Base-by-base conservation (phyloP, 306 rosid genomes). In the Calophaca sinica region DNA sequence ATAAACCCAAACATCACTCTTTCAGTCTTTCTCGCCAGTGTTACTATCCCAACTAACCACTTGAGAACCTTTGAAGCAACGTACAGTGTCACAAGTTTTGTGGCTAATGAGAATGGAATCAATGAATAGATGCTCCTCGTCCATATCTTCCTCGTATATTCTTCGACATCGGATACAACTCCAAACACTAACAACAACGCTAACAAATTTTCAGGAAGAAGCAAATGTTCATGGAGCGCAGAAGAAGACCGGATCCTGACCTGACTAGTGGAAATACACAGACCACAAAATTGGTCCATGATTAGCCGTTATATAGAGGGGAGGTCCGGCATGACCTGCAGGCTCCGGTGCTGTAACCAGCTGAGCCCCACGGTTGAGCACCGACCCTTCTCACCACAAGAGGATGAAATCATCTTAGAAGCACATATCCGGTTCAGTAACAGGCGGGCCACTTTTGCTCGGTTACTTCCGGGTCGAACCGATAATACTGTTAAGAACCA, bases 311-410 rank as follows among this genome's bases (percentile, higher is more conserved):
- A 81, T 64, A 80, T 90, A 7, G 83, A 87, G 44, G 96, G 96
- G 0, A 83, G 98, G 50, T 93, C 98, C 0, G 96, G 96, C 4
- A 93, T 90, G 83, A 90, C 94, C 0, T 93, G 98, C 80, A 79
- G 96, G 61, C 93, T 93, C 0, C 70, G 96, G 31, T 93, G 98
- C 96, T 93, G 96, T 42, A 93, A 93, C 77, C 98, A 93, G 84
- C 83, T 93, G 7, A 84, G 98, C 54, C 96, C 98, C 1, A 79
- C 63, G 28, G 98, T 93, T 12, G 85, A 93, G 83, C 94, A 88
- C 82, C 89, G 89, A 0, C 89, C 96, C 2, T 93, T 93, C 54
- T 87, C 98, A 0, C 74, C 77, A 4, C 85, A 87, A 1, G 98
- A 93, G 87, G 96, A 90, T 57, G 90, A 85, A 5, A 28, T 93